Evolutionary conservation across 441 rosid genomes (phyloP), one percentile per base, ranked within the genome.

Genomic region (Capsella rubella): DNA sequence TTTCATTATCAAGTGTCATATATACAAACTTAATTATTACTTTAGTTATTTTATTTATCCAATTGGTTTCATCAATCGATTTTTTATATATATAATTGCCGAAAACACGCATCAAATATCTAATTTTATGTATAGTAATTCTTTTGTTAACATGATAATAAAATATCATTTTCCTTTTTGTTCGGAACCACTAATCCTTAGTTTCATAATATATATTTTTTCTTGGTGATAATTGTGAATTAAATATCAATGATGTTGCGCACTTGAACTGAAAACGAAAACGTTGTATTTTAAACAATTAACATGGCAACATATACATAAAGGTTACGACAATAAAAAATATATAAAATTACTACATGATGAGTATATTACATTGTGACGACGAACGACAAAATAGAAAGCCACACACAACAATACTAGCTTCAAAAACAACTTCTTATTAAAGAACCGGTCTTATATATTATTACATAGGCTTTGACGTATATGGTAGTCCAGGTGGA

Each of bases 361-460:
- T 1, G 25, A 21, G 25, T 21, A 14, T 3, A 32, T 32, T 32
- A 35, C 46, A 13, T 2, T 0, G 4, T 21, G 25, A 21, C 12
- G 34, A 35, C 25, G 4, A 32, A 46, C 56, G 25, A 57, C 37
- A 69, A 56, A 32, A 56, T 13, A 63, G 27, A 39, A 32, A 32
- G 55, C 64, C 55, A 69, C 15, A 54, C 55, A 69, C 15, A 54
- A 6, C 25, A 13, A 6, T 45, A n/a, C 8, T 45, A 67, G 13
- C 12, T 31, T 43, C 5, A n/a, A 21, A 61, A 45, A 14, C 27
- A 68, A 55, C 28, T 40, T 65, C n/a, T 25, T 59, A 4, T 42
- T 21, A 9, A 8, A 34, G 27, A 57, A 58, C 57, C 15, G 63
- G 43, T 18, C 28, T 57, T 10, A 1, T 1, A 8, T 0, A 12